Conservation (phyloP, 768 basidiomycete genomes). For the Suillus subluteus region DNA sequence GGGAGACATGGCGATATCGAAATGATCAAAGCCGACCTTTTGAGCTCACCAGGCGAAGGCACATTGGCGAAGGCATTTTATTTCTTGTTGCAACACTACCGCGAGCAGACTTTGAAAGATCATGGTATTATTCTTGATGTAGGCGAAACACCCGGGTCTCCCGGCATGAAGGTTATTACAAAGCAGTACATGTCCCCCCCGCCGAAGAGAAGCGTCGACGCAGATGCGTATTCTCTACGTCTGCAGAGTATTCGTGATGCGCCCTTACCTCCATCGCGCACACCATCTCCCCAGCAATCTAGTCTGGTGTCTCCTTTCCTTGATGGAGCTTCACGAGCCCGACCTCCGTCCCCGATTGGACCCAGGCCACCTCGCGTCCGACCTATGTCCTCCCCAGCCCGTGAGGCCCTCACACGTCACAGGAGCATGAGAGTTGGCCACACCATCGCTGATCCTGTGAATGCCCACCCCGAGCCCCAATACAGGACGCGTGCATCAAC, state of each 20-base stretch:
- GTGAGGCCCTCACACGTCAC: conserved; percentile 32
- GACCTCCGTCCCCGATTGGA: conserved; percentile 54
- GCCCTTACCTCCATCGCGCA: conserved; percentile 32
- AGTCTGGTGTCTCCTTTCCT: conserved; percentile 19
- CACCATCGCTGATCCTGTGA: conserved; percentile 19
- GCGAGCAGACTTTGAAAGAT: conserved; percentile 63
- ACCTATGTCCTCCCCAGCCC: conserved; percentile 32
- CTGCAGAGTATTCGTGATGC: conserved; percentile 31
- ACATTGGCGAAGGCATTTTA: conserved; percentile 89
- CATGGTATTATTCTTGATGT: conserved; percentile 49
- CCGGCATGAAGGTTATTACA: conserved; percentile 35
- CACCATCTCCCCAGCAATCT: conserved; percentile 30
- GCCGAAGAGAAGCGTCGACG: conserved; percentile 32
- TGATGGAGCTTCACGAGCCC: conserved; percentile 38
- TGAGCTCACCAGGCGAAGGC: conserved; percentile 69
- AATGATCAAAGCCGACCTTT: conserved; percentile 64
- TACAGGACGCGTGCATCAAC: conserved; percentile 34
- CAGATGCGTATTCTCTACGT: conserved; percentile 15
- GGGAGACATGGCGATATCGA: conserved; percentile 68
- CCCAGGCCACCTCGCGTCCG: conserved; percentile 44
- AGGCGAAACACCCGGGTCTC: conserved; percentile 24
- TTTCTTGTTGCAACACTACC: conserved; percentile 76
- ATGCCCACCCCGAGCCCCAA: conserved; percentile 25
- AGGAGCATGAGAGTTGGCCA: conserved; percentile 35
- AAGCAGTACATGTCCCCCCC: conserved; percentile 48